phyloP scores from a whole-genome alignment of 2,329 filamentous ascomycete genomes.

The Mollisia scopiformis region DNA sequence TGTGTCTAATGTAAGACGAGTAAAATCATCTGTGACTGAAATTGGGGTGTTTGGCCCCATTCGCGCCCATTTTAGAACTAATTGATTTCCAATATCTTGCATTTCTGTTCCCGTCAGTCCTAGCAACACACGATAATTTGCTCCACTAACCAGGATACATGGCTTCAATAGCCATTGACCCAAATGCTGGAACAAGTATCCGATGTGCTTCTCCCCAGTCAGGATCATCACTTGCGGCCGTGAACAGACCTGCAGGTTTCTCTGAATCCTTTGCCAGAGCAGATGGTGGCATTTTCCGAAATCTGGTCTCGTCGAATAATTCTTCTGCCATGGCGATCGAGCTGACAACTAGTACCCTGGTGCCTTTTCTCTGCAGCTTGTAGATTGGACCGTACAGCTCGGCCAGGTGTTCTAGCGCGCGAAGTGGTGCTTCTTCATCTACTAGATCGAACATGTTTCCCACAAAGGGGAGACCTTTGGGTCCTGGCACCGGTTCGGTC shows the following conservation, averaged over 20 bases:
- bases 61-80: slow-evolving; percentile 68
- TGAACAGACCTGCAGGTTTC: slow-evolving; percentile 15
- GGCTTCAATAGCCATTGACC: slow-evolving; percentile 64
- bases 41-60: slow-evolving; percentile 58
- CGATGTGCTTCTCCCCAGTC: slow-evolving; percentile 70
- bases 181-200: slow-evolving; percentile 69
- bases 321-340: neutral
- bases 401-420: neutral
- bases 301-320: slow-evolving; percentile 4
- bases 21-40: slow-evolving; percentile 68
- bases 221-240: slow-evolving; percentile 42
- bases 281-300: neutral
- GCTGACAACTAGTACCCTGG: neutral
- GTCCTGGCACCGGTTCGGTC: slow-evolving; percentile 1
- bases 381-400: slow-evolving; percentile 10
- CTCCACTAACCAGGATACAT: slow-evolving; percentile 58
- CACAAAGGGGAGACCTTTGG: slow-evolving; percentile 1
- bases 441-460: slow-evolving; percentile 3
- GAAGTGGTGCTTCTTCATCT: neutral
- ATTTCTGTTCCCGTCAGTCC: slow-evolving; percentile 46
- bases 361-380: slow-evolving; percentile 1
- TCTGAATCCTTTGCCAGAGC: neutral
- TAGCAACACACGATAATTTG: neutral
- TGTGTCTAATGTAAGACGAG: slow-evolving; percentile 73
- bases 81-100: slow-evolving; percentile 66